Percentiles rank a stretch among this genome's conserved stretches.
Conservation (phyloP, 2,329 filamentous ascomycete genomes). For the Diaporthe sp. region DNA sequence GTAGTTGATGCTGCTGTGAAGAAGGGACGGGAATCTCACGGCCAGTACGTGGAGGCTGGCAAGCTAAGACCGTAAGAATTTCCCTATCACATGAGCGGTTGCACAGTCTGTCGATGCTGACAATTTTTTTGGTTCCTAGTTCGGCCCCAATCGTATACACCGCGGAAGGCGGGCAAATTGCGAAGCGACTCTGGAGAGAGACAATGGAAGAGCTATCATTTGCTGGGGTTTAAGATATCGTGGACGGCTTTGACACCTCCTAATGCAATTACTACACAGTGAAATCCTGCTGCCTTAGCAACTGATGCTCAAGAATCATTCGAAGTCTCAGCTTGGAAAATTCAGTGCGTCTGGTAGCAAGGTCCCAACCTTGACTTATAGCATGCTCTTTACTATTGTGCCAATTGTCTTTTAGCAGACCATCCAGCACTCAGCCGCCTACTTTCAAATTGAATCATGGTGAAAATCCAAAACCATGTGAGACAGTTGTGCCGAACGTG, state of each 20-base stretch:
- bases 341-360: too few relatives aligned
- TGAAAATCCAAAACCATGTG: too few relatives aligned
- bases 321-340: background rate
- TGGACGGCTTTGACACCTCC: background rate
- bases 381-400: too few relatives aligned
- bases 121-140: background rate
- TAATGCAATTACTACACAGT: background rate
- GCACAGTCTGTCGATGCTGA: background rate
- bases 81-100: background rate
- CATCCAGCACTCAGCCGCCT: too few relatives aligned
- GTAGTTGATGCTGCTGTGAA: constrained; percentile 15
- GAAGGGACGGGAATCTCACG: constrained; percentile 13
- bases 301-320: background rate
- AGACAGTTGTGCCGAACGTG: background rate
- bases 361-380: too few relatives aligned
- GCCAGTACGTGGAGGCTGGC: constrained; percentile 5
- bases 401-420: too few relatives aligned
- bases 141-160: background rate
- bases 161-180: background rate
- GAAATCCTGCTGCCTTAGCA: background rate
- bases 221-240: constrained; percentile 3
- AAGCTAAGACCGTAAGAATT: constrained; percentile 21
- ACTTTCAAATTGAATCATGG: too few relatives aligned
- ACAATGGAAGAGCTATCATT: constrained; percentile 23
- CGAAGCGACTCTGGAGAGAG: constrained; percentile 16